Conservation (phyloP, 495 filamentous ascomycete species). For the Aspergillus incahuasiensis region DNA sequence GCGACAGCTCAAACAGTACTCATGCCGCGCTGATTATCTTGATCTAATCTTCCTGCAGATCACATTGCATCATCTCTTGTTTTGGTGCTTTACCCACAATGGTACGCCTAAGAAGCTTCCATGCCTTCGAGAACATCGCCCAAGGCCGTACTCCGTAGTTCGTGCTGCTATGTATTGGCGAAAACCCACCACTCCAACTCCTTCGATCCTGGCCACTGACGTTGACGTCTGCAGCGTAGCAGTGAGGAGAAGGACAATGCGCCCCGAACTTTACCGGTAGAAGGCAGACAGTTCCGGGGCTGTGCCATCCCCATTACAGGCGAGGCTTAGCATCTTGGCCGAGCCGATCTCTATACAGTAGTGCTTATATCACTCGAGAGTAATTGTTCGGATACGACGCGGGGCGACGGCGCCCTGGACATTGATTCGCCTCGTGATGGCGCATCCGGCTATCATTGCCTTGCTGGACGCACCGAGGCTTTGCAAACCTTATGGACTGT, state of each 20-base stretch:
- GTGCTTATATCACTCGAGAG: background rate
- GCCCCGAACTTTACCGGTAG: background rate
- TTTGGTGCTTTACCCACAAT: background rate
- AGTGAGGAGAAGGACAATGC: background rate
- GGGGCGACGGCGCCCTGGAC: background rate
- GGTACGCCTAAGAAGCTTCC: background rate
- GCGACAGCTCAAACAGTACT: too few species aligned
- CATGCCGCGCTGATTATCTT: too few species aligned
- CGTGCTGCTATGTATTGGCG: too few species aligned
- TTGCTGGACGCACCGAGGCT: background rate
- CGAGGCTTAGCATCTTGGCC: conserved; percentile 1
- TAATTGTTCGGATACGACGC: background rate
- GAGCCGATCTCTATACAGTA: background rate
- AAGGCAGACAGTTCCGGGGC: background rate
- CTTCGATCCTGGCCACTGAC: background rate
- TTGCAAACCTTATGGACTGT: background rate
- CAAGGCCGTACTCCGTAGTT: background rate
- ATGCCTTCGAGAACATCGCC: conserved; percentile 6
- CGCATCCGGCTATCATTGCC: background rate
- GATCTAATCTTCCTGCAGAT: background rate
- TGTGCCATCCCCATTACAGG: background rate
- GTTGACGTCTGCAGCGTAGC: background rate
- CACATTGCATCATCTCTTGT: background rate
- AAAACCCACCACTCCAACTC: background rate
- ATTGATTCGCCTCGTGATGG: background rate